Evolutionary conservation across 129 eudicot species (phyloP).

Genomic region (Lactuca saligna): DNA sequence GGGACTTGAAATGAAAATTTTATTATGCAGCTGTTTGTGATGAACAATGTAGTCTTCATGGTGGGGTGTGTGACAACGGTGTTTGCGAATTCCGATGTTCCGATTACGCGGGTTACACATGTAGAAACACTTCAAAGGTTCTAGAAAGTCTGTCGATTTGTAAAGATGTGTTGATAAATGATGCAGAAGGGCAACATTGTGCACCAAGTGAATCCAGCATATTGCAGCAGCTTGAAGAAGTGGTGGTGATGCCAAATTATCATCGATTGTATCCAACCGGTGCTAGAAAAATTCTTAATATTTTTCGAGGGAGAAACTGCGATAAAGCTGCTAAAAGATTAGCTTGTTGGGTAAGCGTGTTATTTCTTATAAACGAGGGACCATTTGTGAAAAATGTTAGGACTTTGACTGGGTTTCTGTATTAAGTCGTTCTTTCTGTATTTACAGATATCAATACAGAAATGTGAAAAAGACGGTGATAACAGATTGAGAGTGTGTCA

Average conservation of each 20-base stretch:
- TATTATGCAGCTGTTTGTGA: conserved; percentile 78
- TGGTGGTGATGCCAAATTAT: conserved; percentile 96
- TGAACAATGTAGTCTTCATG: conserved; percentile 98
- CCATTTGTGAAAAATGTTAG: too few species aligned
- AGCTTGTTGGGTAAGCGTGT: conserved; percentile 87
- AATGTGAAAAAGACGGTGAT: conserved; percentile 90
- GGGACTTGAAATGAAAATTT: background rate
- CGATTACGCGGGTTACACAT: conserved; percentile 94
- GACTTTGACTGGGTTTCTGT: background rate
- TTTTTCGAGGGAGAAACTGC: conserved; percentile 71
- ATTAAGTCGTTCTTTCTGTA: background rate
- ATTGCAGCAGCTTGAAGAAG: conserved; percentile 92
- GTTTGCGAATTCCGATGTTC: conserved; percentile 96
- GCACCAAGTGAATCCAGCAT: conserved; percentile 90
- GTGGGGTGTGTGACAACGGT: conserved; percentile 98
- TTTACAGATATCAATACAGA: conserved; percentile 85
- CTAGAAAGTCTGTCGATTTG: conserved; percentile 81
- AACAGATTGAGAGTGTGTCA: conserved; percentile 89
- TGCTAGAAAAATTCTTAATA: conserved; percentile 71
- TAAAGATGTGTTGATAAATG: conserved; percentile 62
- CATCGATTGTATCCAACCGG: conserved; percentile 84
- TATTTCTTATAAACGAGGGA: background rate
- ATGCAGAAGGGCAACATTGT: conserved; percentile 81
- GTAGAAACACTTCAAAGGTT: conserved; percentile 78
- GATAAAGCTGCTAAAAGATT: conserved; percentile 93